These are phyloP conservation scores for Exophiala oligosperma DNA, from an alignment of 2,329 filamentous ascomycete genomes.

Conservation along the genomic window DNA sequence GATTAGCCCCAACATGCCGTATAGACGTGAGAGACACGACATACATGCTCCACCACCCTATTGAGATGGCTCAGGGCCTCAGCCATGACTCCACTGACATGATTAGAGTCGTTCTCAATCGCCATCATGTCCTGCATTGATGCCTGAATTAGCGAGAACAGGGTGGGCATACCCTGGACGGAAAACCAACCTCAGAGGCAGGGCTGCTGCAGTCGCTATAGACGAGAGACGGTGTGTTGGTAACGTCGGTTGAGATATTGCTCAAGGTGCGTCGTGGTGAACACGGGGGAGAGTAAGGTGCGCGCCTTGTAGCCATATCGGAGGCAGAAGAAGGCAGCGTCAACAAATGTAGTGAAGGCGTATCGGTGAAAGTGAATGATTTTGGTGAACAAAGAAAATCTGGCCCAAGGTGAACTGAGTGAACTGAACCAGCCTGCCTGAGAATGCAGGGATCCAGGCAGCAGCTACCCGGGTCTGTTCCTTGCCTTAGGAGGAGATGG, in stretches of 20 bases:
- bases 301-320: slow-evolving; percentile 19
- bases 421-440: slow-evolving; percentile 8
- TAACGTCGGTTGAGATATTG: slow-evolving; percentile 15
- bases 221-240: slow-evolving; percentile 25
- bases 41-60: slow-evolving; percentile 30
- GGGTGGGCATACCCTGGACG: not conserved
- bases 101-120: slow-evolving; percentile 22
- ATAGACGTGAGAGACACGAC: slow-evolving; percentile 7
- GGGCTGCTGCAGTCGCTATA: slow-evolving; percentile 27
- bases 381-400: slow-evolving; percentile 19
- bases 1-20: slow-evolving; percentile 20
- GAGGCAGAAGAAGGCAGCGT: slow-evolving; percentile 10
- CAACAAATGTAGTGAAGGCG: slow-evolving; percentile 3
- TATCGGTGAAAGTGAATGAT: not conserved
- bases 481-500: slow-evolving; percentile 5
- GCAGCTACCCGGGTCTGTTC: slow-evolving; percentile 19
- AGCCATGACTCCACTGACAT: slow-evolving; percentile 29
- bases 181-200: slow-evolving; percentile 20
- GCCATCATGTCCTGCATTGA: slow-evolving; percentile 26
- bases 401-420: slow-evolving; percentile 6
- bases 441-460: slow-evolving; percentile 4
- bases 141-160: slow-evolving; percentile 19
- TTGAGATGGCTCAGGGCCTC: slow-evolving; percentile 26
- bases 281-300: slow-evolving; percentile 13
- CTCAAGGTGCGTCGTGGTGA: slow-evolving; percentile 14